Evolutionary conservation across 306 rosid species (phyloP), one percentile per base, ranked within the genome.

Genomic region (Dryas octopetala): DNA sequence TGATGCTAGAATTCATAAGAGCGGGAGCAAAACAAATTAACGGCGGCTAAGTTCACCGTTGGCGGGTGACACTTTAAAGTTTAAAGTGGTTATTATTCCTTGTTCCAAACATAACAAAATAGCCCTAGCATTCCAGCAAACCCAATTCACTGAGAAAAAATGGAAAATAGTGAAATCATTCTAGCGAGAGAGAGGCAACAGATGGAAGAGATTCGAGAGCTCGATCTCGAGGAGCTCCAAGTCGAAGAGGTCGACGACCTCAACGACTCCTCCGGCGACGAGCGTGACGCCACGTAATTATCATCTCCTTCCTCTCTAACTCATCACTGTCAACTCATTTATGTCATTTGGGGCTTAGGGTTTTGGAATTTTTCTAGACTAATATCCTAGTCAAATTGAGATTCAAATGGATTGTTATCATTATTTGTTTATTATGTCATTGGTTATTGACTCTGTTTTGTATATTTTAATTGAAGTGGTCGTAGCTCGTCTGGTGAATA

Each of bases 131-230:
- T 32, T 32, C 38, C 38, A 32, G 2, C 75, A 19, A 6, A 3
- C 3, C 46, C 26, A 7, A 28, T 15, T 55, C 48, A n/a, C 50
- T 5, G 32, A 45, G 58, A 4, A 54, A 47, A 70, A 55, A 95
- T 95, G 99, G 93, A 86, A 0, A 78, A 86, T 44, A 5, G 60
- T 50, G 85, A 82, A 12, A 79, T 88, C 77, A 32, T 88, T 9
- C 64, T 88, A 11, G 97, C 83, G 79, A 81, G 90, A 55, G 99
- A 92, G 82, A 82, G 91, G 85, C 80, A 49, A 57, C 98, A 95
- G 93, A 91, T 95, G 75, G 92, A 95, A 78, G 93, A 89, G 78
- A 91, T 92, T 83, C 90, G 83, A 74, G 85, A 86, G 83, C 99
- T 95, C 76, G 99, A 95, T 85, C 85, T 82, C 62, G 99, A 95